phyloP scores from a whole-genome alignment of 768 basidiomycete species.

The Termitomyces sp. region DNA sequence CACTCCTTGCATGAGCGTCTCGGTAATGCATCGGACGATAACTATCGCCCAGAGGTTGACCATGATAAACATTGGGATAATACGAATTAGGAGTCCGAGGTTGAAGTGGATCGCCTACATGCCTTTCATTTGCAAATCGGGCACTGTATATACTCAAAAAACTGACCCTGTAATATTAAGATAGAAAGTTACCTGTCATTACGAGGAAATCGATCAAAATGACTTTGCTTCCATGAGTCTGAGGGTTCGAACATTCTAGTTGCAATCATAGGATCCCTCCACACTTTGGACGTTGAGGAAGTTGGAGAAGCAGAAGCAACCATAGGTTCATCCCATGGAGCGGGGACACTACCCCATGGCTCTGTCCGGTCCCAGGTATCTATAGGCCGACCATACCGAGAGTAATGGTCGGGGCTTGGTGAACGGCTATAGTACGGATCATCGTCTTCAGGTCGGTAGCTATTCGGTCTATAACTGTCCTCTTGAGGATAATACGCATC shows the following conservation, averaged over 20 bases:
- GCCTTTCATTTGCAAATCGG: conserved; percentile 23
- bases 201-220: conserved; percentile 36
- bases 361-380: conserved; percentile 43
- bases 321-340: conserved; percentile 38
- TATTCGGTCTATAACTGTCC: conserved; percentile 13
- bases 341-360: conserved; percentile 32
- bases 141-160: background rate
- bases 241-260: conserved; percentile 68
- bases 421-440: conserved; percentile 35
- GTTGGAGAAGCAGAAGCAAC: conserved; percentile 32
- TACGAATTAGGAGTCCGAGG: conserved; percentile 12
- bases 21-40: conserved; percentile 44
- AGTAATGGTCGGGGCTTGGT: conserved; percentile 49
- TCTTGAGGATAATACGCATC: conserved; percentile 44
- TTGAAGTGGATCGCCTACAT: conserved; percentile 22
- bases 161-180: background rate
- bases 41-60: conserved; percentile 33
- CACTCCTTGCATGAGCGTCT: conserved; percentile 32
- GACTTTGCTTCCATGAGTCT: conserved; percentile 61
- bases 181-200: conserved; percentile 32
- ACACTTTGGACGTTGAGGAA: conserved; percentile 19
- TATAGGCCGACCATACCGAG: conserved; percentile 25
- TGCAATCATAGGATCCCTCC: conserved; percentile 27
- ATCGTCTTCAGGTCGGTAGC: conserved; percentile 16
- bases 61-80: conserved; percentile 3